Evolutionary conservation across 2,329 filamentous ascomycete genomes (phyloP).

Genomic region (Akanthomyces uredinophilus): DNA sequence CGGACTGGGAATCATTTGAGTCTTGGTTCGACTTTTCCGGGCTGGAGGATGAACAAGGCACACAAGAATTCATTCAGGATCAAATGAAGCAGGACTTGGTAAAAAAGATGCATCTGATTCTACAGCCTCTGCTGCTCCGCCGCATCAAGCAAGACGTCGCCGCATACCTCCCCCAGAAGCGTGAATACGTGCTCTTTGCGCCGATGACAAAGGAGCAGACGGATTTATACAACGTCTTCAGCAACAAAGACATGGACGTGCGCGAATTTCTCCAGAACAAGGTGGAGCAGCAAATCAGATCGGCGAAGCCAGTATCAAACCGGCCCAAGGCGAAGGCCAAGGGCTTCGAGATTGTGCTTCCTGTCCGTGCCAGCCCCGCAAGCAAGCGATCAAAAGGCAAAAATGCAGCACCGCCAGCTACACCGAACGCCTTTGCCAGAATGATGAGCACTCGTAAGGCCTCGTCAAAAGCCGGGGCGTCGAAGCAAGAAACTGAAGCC

Average conservation of each 20-base stretch:
- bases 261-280: conserved; percentile 80
- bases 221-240: conserved; percentile 71
- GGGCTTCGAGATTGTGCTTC: conserved; percentile 24
- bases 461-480: conserved; percentile 22
- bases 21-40: conserved; percentile 97
- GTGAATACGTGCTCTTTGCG: conserved; percentile 92
- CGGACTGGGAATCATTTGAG: conserved; percentile 88
- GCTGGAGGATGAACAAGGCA: conserved; percentile 74
- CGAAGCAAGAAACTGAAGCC: conserved; percentile 15
- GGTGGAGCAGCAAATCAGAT: conserved; percentile 58
- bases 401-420: conserved; percentile 16
- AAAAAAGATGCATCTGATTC: conserved; percentile 81
- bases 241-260: conserved; percentile 52
- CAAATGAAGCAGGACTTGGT: conserved; percentile 51
- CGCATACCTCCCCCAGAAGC: conserved; percentile 84
- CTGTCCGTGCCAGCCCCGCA: conserved; percentile 33
- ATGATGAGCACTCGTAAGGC: conserved; percentile 41
- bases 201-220: conserved; percentile 88
- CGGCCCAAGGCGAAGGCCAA: conserved; percentile 6
- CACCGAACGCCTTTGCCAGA: conserved; percentile 42
- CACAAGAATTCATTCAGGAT: conserved; percentile 74
- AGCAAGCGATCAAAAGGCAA: conserved; percentile 24
- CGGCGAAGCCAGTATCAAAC: conserved; percentile 16
- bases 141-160: conserved; percentile 93
- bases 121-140: conserved; percentile 85